phyloP scores from a whole-genome alignment of 768 basidiomycete genomes.

The Trametes coccinea region DNA sequence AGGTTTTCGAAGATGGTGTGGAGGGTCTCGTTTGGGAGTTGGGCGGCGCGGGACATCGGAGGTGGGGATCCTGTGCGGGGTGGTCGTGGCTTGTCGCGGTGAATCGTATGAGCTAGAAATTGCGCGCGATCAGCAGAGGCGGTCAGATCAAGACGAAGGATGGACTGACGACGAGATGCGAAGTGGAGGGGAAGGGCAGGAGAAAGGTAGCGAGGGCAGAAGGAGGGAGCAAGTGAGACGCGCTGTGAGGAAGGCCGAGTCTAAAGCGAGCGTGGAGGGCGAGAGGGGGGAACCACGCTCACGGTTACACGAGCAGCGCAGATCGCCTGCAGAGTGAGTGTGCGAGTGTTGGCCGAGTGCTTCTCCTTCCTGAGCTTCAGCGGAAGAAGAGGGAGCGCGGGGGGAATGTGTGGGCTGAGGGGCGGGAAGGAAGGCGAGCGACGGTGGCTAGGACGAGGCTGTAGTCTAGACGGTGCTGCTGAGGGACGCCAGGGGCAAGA shows the following conservation, averaged over 20 bases:
- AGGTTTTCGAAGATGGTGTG: conserved; percentile 45
- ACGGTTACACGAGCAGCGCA: conserved; percentile 1
- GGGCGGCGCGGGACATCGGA: conserved; percentile 11
- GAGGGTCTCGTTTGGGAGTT: conserved; percentile 59
- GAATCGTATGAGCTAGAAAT: neutral
- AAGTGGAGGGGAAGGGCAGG: neutral
- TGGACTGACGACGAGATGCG: too few species aligned
- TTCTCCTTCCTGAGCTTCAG: neutral
- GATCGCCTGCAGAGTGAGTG: neutral
- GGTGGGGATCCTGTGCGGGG: neutral
- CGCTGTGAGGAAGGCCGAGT: conserved; percentile 7
- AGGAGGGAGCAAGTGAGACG: neutral
- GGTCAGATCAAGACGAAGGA: too few species aligned
- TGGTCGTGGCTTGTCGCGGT: conserved; percentile 3
- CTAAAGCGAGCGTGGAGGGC: conserved; percentile 3
- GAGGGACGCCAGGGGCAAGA: neutral
- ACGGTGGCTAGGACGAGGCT: neutral
- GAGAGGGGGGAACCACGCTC: neutral
- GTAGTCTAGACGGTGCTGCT: neutral
- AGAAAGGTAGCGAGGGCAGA: neutral
- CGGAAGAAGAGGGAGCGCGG: neutral
- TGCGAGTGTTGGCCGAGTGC: neutral
- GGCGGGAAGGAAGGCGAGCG: neutral
- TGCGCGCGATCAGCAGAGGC: neutral
- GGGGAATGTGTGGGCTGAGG: neutral